These are phyloP conservation scores for Lycium ferocissimum DNA, from an alignment of 257 asterid genomes.

Conservation along the genomic window DNA sequence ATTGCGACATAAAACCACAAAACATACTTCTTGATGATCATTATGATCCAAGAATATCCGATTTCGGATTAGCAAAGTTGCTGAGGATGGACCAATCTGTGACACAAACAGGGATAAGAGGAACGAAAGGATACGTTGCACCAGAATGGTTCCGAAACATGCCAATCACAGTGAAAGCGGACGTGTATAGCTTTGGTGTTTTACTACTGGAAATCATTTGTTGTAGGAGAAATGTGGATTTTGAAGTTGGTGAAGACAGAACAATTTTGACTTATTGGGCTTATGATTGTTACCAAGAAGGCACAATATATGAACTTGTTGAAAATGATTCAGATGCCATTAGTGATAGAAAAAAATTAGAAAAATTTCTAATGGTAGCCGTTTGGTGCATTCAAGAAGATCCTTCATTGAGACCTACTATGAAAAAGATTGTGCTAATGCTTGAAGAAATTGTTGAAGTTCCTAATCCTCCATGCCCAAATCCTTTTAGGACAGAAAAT, in stretches of 20 bases:
- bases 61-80: conserved; percentile 66
- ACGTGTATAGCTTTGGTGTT: conserved; percentile 70
- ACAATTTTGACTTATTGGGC: conserved; percentile 53
- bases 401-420: conserved; percentile 58
- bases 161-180: conserved; percentile 49
- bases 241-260: conserved; percentile 39
- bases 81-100: conserved; percentile 52
- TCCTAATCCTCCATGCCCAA: conserved; percentile 48
- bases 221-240: conserved; percentile 43
- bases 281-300: conserved; percentile 52
- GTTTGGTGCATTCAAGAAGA: conserved; percentile 78
- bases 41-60: conserved; percentile 54
- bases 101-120: conserved; percentile 51
- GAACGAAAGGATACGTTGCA: conserved; percentile 69
- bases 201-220: conserved; percentile 54
- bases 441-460: conserved; percentile 67
- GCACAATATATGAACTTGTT: conserved; percentile 44
- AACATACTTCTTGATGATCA: conserved; percentile 62
- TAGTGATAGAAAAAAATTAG: conserved; percentile 39
- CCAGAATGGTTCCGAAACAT: conserved; percentile 70
- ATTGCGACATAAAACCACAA: conserved; percentile 68
- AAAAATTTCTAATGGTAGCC: conserved; percentile 48
- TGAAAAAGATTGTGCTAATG: conserved; percentile 58
- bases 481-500: conserved; percentile 28
- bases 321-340: conserved; percentile 49